Conservation (phyloP, 2,329 filamentous ascomycete genomes). For the Zasmidium cellare region DNA sequence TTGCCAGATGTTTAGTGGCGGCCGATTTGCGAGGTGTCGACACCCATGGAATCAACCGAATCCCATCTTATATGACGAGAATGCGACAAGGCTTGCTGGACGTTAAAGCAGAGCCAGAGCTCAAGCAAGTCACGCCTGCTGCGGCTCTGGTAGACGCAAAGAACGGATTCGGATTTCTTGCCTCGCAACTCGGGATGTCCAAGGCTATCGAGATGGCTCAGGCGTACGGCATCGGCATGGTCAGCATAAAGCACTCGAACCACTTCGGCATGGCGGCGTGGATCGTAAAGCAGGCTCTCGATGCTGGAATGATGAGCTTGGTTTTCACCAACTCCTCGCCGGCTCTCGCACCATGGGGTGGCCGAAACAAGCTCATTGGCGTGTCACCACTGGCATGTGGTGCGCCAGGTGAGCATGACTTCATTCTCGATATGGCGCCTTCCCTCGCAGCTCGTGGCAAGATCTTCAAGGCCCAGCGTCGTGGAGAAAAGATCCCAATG, state of each 20-base stretch:
- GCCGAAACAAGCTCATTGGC: conserved; percentile 67
- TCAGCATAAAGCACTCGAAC: conserved; percentile 72
- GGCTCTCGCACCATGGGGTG: conserved; percentile 71
- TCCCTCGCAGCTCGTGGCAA: conserved; percentile 70
- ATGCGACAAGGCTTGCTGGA: conserved; percentile 70
- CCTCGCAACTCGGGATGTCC: conserved; percentile 65
- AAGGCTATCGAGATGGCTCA: conserved; percentile 67
- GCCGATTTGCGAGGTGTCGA: conserved; percentile 79
- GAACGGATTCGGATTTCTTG: conserved; percentile 76
- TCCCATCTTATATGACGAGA: conserved; percentile 75
- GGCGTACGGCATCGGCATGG: conserved; percentile 71
- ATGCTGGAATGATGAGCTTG: conserved; percentile 64
- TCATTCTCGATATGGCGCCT: conserved; percentile 76
- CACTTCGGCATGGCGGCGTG: conserved; percentile 84
- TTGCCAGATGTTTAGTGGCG: conserved; percentile 68
- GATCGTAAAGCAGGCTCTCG: conserved; percentile 74
- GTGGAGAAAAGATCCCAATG: conserved; percentile 67
- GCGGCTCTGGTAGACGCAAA: conserved; percentile 67
- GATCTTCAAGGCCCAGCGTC: conserved; percentile 68
- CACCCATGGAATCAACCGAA: conserved; percentile 75
- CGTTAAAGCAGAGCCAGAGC: conserved; percentile 57
- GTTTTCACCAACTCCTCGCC: conserved; percentile 65
- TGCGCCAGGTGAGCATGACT: conserved; percentile 66
- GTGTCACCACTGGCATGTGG: conserved; percentile 75
- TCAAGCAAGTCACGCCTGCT: conserved; percentile 66